Conservation (phyloP, 2,329 filamentous ascomycete genomes). For the Stemphylium lycopersici region DNA sequence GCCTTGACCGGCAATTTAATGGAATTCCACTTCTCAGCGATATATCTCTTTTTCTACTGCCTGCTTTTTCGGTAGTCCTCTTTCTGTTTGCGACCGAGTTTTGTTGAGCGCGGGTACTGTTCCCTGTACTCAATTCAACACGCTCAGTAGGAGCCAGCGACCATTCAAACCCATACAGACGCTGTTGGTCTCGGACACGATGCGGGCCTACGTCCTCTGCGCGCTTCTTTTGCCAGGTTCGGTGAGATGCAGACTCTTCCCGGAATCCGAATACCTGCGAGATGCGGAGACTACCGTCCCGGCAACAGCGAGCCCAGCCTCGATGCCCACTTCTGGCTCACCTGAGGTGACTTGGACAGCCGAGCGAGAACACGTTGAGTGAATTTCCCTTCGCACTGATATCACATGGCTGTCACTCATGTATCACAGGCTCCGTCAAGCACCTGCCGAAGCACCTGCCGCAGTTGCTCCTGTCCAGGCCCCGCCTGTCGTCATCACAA, state of each 20-base stretch:
- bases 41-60: background rate
- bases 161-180: background rate
- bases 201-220: background rate
- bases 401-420: background rate
- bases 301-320: conserved; percentile 11
- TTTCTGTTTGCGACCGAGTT: background rate
- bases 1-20: background rate
- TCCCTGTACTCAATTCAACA: background rate
- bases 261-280: background rate
- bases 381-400: background rate
- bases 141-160: background rate
- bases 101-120: no score
- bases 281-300: background rate
- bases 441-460: background rate
- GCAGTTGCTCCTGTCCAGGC: no score
- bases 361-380: background rate
- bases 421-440: conserved; percentile 21
- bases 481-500: background rate
- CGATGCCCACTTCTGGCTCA: conserved; percentile 1
- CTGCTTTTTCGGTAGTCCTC: background rate
- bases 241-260: background rate
- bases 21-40: background rate
- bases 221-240: background rate
- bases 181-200: background rate
- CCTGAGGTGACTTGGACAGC: background rate